Conservation (phyloP, 1,284 basidiomycete species). For the Melampsora abietis-canadensis region DNA sequence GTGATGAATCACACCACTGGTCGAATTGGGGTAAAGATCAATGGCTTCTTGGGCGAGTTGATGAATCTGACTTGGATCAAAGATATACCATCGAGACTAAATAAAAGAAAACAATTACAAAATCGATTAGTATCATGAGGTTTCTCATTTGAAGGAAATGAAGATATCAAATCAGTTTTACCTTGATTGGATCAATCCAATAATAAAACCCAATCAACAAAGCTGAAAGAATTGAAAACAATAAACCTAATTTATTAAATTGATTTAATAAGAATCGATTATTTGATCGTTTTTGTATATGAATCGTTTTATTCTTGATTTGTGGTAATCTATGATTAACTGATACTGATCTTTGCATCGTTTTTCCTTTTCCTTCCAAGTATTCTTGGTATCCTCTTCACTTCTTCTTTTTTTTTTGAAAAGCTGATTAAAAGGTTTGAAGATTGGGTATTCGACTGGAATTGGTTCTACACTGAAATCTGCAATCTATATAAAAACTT, state of each 20-base stretch:
- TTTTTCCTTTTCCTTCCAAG: too few relatives aligned
- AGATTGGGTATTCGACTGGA: too few relatives aligned
- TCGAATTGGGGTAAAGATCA: conserved; percentile 62
- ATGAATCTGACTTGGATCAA: conserved; percentile 66
- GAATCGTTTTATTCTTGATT: too few relatives aligned
- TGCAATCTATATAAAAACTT: too few relatives aligned
- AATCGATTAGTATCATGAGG: not conserved
- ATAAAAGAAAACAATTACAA: not conserved
- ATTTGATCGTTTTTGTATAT: too few relatives aligned
- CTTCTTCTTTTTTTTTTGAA: too few relatives aligned
- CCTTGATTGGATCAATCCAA: conserved; percentile 35
- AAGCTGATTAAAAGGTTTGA: too few relatives aligned
- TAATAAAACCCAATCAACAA: conserved; percentile 13
- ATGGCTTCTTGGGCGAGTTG: conserved; percentile 69
- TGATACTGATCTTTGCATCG: too few relatives aligned
- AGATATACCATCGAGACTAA: conserved; percentile 64
- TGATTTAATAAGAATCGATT: too few relatives aligned
- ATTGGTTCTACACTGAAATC: too few relatives aligned
- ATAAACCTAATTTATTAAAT: not conserved
- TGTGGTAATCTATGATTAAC: too few relatives aligned
- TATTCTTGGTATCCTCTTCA: too few relatives aligned
- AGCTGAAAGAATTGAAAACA: conserved; percentile 13
- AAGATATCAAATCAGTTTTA: not conserved
- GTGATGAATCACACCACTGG: conserved; percentile 66
- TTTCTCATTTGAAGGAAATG: not conserved